Base-by-base conservation (phyloP, 768 basidiomycete species). In the Lactifluus pinguis region DNA sequence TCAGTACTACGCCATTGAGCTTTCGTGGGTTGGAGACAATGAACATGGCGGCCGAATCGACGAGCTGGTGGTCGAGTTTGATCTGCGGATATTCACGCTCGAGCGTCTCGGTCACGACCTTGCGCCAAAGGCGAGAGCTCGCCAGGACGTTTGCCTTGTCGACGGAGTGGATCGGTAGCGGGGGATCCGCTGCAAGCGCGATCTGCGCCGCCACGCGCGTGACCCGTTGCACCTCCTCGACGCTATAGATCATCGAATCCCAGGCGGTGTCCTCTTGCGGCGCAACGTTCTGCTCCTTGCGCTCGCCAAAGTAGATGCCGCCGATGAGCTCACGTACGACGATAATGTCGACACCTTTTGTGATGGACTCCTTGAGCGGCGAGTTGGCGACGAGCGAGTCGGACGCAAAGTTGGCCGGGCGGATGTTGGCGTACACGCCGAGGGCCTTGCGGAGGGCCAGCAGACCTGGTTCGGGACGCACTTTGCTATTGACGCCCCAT, bases 91-190 rank as follows among this genome's bases (percentile, higher is more conserved):
- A 98, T 72, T 99, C 97, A 36, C 81, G 81, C 52, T 80, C 74
- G 66, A 97, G 73, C 2, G 89, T 85, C 69, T 97, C 92, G 2
- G 83, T 87, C 56, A 97, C 95, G 21, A 92, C 89, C 72, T 86
- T 93, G 60, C 97, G 78, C 97, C 97, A 99, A 45, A 99, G 77
- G 52, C 97, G 78, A 39, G 92, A 95, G 69, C 84, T 90, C 25
- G 97, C 97, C 57, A 99, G 84, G 21, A 99, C 97, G 74, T 99
- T 99, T 56, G 97, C 97, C 76, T 99, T 99, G 79, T 99, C 97
- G 72, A 99, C 79, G 0, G 93, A 95, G 74, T 92, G 91, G 60
- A 99, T 86, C 21, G 84, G 80, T 50, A 95, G 79, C 19, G 95
- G 93, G 4, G 97, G 97, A 69, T 88, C 79, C 5, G 83, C 75